Percentiles rank a stretch among this genome's conserved stretches.
phyloP scores from a whole-genome alignment of 805 yeast species.

The Dipodascopsis tothii region DNA sequence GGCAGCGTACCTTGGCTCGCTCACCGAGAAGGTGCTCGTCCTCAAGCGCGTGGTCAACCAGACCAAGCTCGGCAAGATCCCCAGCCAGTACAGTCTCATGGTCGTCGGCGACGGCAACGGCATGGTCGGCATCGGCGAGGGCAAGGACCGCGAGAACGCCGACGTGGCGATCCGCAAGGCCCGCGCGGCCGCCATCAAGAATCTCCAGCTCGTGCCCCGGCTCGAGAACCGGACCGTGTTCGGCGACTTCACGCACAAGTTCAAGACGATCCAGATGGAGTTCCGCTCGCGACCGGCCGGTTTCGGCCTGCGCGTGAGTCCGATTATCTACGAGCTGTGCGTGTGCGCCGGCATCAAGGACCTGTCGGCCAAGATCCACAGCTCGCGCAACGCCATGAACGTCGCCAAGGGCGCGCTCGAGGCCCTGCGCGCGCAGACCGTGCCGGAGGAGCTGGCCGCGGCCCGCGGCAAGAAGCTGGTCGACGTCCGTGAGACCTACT shows the following conservation, averaged over 20 bases:
- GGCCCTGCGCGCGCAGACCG: slow-evolving; percentile 71
- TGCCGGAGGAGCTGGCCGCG: slow-evolving; percentile 79
- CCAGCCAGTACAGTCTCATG: slow-evolving; percentile 71
- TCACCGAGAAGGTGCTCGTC: slow-evolving; percentile 4
- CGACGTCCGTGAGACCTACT: slow-evolving; percentile 85
- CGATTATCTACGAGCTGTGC: slow-evolving; percentile 81
- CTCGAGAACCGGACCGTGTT: slow-evolving; percentile 85
- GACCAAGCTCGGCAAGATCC: slow-evolving; percentile 86
- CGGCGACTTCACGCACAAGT: slow-evolving; percentile 75
- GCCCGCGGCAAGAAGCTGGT: slow-evolving; percentile 92
- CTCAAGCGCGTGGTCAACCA: slow-evolving; percentile 75
- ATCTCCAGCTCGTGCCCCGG: slow-evolving; percentile 71
- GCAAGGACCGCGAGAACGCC: slow-evolving; percentile 74
- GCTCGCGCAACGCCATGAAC: slow-evolving; percentile 90
- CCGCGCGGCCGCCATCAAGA: slow-evolving; percentile 88
- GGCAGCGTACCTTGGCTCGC: slow-evolving; percentile 4
- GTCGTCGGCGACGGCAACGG: slow-evolving; percentile 92
- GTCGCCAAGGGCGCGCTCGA: slow-evolving; percentile 84
- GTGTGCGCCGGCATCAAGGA: slow-evolving; percentile 91
- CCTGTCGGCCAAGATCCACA: slow-evolving; percentile 72
- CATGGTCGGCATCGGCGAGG: slow-evolving; percentile 91
- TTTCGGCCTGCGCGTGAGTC: slow-evolving; percentile 80
- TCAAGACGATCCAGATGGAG: slow-evolving; percentile 76
- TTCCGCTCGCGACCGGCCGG: slow-evolving; percentile 88
- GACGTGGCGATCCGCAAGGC: slow-evolving; percentile 73